Percentiles rank a stretch among this genome's conserved stretches.
phyloP scores from a whole-genome alignment of 441 rosid species.

The Rhodomyrtus psidioides region DNA sequence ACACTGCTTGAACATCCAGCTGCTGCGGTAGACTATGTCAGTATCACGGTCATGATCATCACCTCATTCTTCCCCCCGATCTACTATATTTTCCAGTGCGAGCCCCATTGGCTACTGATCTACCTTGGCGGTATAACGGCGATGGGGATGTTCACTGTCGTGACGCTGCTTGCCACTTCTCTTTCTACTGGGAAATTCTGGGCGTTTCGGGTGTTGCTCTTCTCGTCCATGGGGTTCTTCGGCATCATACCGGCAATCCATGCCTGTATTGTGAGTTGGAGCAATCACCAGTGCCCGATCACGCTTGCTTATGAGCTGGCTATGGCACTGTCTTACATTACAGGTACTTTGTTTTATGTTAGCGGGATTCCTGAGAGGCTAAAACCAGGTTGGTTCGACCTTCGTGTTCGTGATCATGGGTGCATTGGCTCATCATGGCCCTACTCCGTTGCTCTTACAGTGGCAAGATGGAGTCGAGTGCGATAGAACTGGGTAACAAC shows the following conservation, averaged over 20 bases:
- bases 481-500: fast-evolving
- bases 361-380: slow-evolving; percentile 39
- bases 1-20: slow-evolving; percentile 34
- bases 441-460: slow-evolving; percentile 61
- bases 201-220: no score
- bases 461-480: slow-evolving; percentile 57
- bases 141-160: no score
- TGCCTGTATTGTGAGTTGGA: no score
- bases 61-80: slow-evolving; percentile 87
- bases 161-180: no score
- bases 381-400: slow-evolving; percentile 14
- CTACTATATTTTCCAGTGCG: slow-evolving; percentile 65
- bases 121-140: no score
- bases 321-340: slow-evolving; percentile 65
- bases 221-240: no score
- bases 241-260: no score
- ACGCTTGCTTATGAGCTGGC: slow-evolving; percentile 53
- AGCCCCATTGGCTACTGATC: no score
- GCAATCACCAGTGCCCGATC: no score
- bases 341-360: slow-evolving; percentile 59
- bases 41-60: slow-evolving; percentile 74
- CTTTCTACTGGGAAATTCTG: no score
- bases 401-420: slow-evolving; percentile 65
- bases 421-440: slow-evolving; percentile 77
- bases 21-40: slow-evolving; percentile 51